phyloP scores from a whole-genome alignment of 163 green algal species.

The Chloroidium sp. region DNA sequence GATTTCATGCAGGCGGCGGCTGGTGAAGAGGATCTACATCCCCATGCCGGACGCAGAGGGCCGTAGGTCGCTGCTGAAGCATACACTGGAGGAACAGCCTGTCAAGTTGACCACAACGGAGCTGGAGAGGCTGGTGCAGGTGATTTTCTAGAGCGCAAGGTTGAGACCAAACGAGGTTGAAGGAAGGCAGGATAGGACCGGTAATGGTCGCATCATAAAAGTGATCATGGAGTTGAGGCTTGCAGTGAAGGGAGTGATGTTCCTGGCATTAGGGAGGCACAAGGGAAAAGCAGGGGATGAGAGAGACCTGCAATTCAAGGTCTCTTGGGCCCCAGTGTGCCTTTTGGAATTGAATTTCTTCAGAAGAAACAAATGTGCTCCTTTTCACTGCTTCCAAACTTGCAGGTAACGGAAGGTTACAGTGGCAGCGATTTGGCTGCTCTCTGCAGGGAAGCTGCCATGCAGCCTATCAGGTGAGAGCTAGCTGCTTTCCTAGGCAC shows the following conservation, averaged over 20 bases:
- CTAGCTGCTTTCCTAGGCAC: not conserved
- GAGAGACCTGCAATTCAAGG: too few species aligned
- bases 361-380: too few species aligned
- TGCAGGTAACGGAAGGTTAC: conserved; percentile 15
- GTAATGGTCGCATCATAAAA: not conserved
- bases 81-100: conserved; percentile 44
- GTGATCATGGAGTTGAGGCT: too few species aligned
- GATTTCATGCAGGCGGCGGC: conserved; percentile 40
- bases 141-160: too few species aligned
- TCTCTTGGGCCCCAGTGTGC: too few species aligned
- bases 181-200: too few species aligned
- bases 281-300: too few species aligned
- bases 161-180: conserved; percentile 10
- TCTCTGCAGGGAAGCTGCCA: conserved; percentile 57
- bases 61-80: conserved; percentile 41
- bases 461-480: conserved; percentile 37
- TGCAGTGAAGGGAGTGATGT: too few species aligned
- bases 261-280: too few species aligned
- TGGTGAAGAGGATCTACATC: conserved; percentile 87
- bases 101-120: conserved; percentile 12
- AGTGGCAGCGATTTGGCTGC: conserved; percentile 35
- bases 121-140: conserved; percentile 24
- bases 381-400: too few species aligned
- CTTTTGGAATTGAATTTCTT: too few species aligned
- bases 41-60: conserved; percentile 56